phyloP scores from a whole-genome alignment of 257 asterid genomes.

The Nicotiana tabacum region DNA sequence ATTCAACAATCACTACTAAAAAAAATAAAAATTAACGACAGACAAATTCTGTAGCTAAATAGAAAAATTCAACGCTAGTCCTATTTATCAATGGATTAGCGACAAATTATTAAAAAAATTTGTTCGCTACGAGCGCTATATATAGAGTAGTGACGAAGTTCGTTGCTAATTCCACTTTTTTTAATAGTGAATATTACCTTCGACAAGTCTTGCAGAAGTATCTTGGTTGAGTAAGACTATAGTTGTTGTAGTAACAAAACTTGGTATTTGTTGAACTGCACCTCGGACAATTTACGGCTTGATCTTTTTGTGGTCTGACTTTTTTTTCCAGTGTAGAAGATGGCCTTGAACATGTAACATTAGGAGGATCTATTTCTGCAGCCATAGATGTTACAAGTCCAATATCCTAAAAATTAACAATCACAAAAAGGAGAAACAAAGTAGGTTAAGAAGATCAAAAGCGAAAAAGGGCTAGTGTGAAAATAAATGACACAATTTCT shows the following conservation, averaged over 20 bases:
- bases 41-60: no score
- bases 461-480: neutral
- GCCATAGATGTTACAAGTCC: slow-evolving; percentile 33
- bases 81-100: no score
- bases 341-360: slow-evolving; percentile 29
- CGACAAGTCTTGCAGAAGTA: slow-evolving; percentile 78
- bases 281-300: slow-evolving; percentile 54
- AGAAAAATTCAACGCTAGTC: no score
- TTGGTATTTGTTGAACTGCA: slow-evolving; percentile 75
- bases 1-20: neutral
- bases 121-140: no score
- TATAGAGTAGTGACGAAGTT: no score
- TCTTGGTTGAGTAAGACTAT: slow-evolving; percentile 79
- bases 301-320: slow-evolving; percentile 60
- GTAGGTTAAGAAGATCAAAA: neutral
- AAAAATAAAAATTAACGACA: no score
- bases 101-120: no score
- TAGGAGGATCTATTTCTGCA: slow-evolving; percentile 31
- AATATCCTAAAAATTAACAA: slow-evolving; percentile 38
- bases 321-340: slow-evolving; percentile 30
- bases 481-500: neutral
- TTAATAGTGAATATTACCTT: slow-evolving; percentile 11
- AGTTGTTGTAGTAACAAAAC: slow-evolving; percentile 79
- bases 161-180: no score
- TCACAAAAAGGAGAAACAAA: neutral